phyloP scores from a whole-genome alignment of 2,329 filamentous ascomycete genomes.

The Bertia moriformis region DNA sequence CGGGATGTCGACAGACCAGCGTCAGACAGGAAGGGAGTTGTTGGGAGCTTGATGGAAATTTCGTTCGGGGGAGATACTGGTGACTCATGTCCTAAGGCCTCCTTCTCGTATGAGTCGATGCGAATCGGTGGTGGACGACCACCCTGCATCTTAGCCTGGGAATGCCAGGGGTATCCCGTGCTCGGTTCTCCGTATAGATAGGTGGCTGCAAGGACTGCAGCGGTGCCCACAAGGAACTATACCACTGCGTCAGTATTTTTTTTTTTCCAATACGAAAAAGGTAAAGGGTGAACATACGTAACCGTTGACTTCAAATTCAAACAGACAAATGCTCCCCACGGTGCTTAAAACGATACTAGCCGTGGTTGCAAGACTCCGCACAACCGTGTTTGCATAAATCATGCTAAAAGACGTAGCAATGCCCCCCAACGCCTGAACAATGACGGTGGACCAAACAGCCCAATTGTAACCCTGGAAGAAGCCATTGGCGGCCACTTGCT shows the following conservation, averaged over 20 bases:
- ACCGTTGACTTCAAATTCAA: neutral
- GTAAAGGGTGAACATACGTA: neutral
- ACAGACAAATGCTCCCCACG: slow-evolving; percentile 5
- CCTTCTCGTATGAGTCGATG: neutral
- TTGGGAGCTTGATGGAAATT: neutral
- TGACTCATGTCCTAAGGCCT: neutral
- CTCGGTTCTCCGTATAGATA: neutral
- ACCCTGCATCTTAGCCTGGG: slow-evolving; percentile 4
- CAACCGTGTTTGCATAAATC: slow-evolving; percentile 9
- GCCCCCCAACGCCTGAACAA: slow-evolving; percentile 9
- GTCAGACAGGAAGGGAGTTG: neutral
- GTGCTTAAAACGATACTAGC: slow-evolving; percentile 10
- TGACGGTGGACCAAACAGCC: slow-evolving; percentile 9
- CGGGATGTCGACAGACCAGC: neutral
- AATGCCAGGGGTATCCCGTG: neutral
- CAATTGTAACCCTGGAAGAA: slow-evolving; percentile 10
- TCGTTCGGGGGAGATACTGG: neutral
- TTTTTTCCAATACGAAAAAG: neutral
- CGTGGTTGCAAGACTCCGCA: slow-evolving; percentile 10
- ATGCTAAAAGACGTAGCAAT: slow-evolving; percentile 9
- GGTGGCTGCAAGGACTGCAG: neutral
- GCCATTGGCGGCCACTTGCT: slow-evolving; percentile 5
- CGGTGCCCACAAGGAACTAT: neutral
- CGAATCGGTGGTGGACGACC: neutral
- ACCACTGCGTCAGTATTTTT: neutral